Conservation (phyloP, 345 rosid species). For the Bruguiera parviflora region DNA sequence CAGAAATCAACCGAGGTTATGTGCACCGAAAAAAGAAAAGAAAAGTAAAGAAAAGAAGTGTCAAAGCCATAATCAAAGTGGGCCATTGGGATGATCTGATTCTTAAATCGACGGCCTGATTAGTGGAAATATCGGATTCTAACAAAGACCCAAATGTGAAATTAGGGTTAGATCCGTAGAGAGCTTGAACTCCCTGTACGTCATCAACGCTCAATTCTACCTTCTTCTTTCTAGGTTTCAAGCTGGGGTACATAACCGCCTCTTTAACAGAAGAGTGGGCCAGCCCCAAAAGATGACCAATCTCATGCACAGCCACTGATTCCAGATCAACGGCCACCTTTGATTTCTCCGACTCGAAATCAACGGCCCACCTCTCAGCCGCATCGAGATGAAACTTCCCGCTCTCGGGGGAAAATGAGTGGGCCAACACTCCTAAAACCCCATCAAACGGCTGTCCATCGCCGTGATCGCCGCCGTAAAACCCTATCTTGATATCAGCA, state of each 20-base stretch:
- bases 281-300: constrained; percentile 76
- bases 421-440: constrained; percentile 68
- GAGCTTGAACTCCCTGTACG: constrained; percentile 63
- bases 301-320: constrained; percentile 83
- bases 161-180: constrained; percentile 78
- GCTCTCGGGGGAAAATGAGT: constrained; percentile 78
- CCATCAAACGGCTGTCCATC: constrained; percentile 92
- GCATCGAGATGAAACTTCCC: constrained; percentile 77
- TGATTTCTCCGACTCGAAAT: constrained; percentile 53
- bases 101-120: constrained; percentile 29
- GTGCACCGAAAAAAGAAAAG: background rate
- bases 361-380: constrained; percentile 80
- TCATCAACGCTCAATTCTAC: constrained; percentile 57
- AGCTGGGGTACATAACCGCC: constrained; percentile 88
- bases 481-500: constrained; percentile 77
- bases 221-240: constrained; percentile 67
- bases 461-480: constrained; percentile 78
- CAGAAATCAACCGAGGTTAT: background rate
- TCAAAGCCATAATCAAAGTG: constrained; percentile 10
- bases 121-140: constrained; percentile 64
- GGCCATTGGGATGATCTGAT: constrained; percentile 19
- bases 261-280: constrained; percentile 55
- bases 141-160: constrained; percentile 44
- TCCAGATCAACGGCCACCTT: constrained; percentile 73
- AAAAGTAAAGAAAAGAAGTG: background rate